A percentile compares a stretch with the other conserved stretches of the same genome.
These are phyloP conservation scores for Salicornia ramosissima DNA, from an alignment of 148 eudicot genomes.

Conservation along the genomic window DNA sequence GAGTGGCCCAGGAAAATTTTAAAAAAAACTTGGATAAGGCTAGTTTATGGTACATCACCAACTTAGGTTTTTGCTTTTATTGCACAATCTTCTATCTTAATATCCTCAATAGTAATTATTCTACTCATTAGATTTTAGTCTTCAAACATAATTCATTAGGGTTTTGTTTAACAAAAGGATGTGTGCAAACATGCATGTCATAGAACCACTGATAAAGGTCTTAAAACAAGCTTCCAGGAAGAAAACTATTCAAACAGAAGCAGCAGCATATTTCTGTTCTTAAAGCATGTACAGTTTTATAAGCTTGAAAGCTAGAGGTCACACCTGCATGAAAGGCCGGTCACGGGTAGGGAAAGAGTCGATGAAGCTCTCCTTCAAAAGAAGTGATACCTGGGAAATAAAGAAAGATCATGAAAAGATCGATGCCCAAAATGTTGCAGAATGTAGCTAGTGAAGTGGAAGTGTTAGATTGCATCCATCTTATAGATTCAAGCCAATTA, in stretches of 20 bases:
- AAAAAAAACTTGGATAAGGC: not conserved
- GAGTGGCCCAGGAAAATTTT: slow-evolving; percentile 6
- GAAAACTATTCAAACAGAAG: not conserved
- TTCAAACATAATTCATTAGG: too few relatives aligned
- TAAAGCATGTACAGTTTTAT: not conserved
- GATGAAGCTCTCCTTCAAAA: slow-evolving; percentile 88
- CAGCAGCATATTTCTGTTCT: not conserved
- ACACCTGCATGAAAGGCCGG: slow-evolving; percentile 89
- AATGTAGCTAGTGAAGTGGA: too few relatives aligned
- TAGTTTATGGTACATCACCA: not conserved
- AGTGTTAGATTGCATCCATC: too few relatives aligned
- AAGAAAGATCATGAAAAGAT: not conserved
- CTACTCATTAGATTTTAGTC: too few relatives aligned
- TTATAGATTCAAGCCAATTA: too few relatives aligned
- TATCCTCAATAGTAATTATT: not conserved
- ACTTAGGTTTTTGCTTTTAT: not conserved
- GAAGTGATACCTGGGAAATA: slow-evolving; percentile 65
- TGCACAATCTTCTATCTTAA: not conserved
- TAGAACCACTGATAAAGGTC: not conserved
- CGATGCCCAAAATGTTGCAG: not conserved
- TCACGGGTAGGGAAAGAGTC: slow-evolving; percentile 83
- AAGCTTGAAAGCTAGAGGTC: slow-evolving; percentile 20
- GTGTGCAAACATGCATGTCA: slow-evolving; percentile 1
- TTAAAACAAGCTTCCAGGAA: not conserved
- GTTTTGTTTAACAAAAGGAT: too few relatives aligned